Conservation (phyloP, 1,284 basidiomycete genomes). For the Fomitopsis betulina region DNA sequence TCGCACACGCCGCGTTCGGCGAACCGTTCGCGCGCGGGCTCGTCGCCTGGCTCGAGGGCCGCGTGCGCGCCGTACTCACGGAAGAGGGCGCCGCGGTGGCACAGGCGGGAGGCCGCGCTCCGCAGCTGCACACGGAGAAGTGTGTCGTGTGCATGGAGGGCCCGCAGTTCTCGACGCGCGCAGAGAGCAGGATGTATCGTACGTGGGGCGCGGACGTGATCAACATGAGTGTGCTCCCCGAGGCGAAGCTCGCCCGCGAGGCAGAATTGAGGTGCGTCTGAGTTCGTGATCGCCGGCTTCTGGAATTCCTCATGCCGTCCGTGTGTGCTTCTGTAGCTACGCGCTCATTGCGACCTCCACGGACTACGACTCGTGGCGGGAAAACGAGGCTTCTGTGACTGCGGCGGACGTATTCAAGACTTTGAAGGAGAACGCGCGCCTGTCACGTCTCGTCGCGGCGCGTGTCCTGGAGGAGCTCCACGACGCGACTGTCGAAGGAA, state of each 20-base stretch:
- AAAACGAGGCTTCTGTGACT: conserved; percentile 77
- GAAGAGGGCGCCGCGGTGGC: conserved; percentile 29
- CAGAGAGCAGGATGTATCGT: conserved; percentile 94
- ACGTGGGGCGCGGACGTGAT: conserved; percentile 92
- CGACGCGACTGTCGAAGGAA: conserved; percentile 44
- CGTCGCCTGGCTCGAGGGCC: conserved; percentile 63
- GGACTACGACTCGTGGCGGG: conserved; percentile 90
- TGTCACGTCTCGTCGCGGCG: conserved; percentile 72
- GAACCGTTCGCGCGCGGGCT: conserved; percentile 80
- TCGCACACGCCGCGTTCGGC: conserved; percentile 93
- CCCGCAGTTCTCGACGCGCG: conserved; percentile 90
- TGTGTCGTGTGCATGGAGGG: conserved; percentile 97
- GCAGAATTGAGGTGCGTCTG: conserved; percentile 78
- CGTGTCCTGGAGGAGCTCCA: conserved; percentile 80
- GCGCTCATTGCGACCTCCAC: conserved; percentile 88
- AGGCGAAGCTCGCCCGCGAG: conserved; percentile 94
- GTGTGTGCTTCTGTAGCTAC: conserved; percentile 49
- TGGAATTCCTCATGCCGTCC: conserved; percentile 2
- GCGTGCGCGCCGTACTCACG: conserved; percentile 62
- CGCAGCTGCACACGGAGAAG: conserved; percentile 75
- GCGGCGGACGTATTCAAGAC: conserved; percentile 88
- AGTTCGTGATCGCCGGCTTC: background rate
- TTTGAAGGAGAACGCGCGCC: conserved; percentile 80
- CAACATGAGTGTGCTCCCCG: conserved; percentile 95
- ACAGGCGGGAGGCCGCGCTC: conserved; percentile 40